Percentiles rank a stretch among this genome's conserved stretches.
Evolutionary conservation across 129 eudicot species (phyloP).

Genomic region (Artemisia tridentata): DNA sequence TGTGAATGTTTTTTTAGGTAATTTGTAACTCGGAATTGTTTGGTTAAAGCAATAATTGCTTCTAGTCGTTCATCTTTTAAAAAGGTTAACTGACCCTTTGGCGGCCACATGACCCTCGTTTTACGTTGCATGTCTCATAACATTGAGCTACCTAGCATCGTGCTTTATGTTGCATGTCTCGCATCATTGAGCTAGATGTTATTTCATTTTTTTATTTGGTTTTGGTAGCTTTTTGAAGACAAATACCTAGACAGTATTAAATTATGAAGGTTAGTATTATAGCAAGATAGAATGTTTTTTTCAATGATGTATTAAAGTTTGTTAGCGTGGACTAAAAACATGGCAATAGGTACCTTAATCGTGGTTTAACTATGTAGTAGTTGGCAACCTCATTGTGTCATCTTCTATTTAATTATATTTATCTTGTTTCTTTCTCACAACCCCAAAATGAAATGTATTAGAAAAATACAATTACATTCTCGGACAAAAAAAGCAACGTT

Average conservation of each 20-base stretch:
- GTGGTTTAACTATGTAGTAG: constrained; percentile 20
- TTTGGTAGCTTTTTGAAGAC: background rate
- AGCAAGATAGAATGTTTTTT: constrained; percentile 24
- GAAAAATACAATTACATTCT: too few species aligned
- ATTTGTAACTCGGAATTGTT: too few species aligned
- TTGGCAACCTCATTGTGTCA: constrained; percentile 24
- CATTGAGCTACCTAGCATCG: too few species aligned
- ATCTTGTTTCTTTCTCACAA: constrained; percentile 2
- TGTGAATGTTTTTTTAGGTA: too few species aligned
- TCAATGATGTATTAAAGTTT: constrained; percentile 18
- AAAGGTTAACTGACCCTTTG: background rate
- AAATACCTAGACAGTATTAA: background rate
- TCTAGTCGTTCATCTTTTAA: background rate
- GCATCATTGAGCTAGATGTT: too few species aligned
- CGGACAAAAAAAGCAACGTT: too few species aligned
- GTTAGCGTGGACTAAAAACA: constrained; percentile 30
- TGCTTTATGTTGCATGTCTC: too few species aligned
- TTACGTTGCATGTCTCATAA: background rate
- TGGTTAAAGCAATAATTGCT: too few species aligned
- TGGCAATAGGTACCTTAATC: constrained; percentile 18
- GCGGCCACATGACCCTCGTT: too few species aligned
- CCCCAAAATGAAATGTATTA: background rate
- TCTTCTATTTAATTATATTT: background rate
- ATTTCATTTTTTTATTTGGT: background rate
- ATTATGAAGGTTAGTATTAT: background rate